Evolutionary conservation across 176 grass and related monocot species (phyloP).

Genomic region (Cenchrus fungigraminus): DNA sequence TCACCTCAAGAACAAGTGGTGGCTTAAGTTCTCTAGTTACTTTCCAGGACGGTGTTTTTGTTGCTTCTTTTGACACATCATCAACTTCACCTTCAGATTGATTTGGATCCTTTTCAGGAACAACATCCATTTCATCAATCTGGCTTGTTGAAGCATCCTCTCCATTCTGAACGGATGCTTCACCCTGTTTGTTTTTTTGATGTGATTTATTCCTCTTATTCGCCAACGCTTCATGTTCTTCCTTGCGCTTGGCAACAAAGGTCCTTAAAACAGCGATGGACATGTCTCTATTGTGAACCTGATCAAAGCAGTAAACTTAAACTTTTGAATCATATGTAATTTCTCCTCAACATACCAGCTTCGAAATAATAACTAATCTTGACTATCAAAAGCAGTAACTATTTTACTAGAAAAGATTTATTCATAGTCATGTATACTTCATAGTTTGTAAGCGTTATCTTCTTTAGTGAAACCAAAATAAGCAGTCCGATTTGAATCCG

Average conservation of each 20-base stretch:
- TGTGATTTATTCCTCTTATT: conserved; percentile 61
- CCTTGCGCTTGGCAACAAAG: conserved; percentile 77
- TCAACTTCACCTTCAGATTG: conserved; percentile 40
- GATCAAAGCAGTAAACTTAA: conserved; percentile 38
- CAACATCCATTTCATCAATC: conserved; percentile 52
- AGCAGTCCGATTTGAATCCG: background rate
- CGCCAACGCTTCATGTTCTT: conserved; percentile 73
- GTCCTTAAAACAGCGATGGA: conserved; percentile 91
- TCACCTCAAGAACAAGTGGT: conserved; percentile 91
- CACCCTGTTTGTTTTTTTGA: conserved; percentile 25
- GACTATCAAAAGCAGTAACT: conserved; percentile 9
- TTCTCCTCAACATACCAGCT: background rate
- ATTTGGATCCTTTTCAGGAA: conserved; percentile 47
- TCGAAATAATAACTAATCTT: background rate
- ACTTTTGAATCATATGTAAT: background rate
- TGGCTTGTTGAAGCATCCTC: conserved; percentile 38
- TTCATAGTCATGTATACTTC: background rate
- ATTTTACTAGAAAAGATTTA: background rate
- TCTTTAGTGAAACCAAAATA: background rate
- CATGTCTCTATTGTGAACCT: conserved; percentile 99
- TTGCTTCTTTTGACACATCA: conserved; percentile 45
- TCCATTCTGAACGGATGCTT: conserved; percentile 49
- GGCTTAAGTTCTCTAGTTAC: conserved; percentile 63
- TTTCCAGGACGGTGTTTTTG: conserved; percentile 62
- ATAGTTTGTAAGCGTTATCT: background rate